phyloP scores from a whole-genome alignment of 371 early-diverging fungal genomes.

The Zopfochytrium polystomum region DNA sequence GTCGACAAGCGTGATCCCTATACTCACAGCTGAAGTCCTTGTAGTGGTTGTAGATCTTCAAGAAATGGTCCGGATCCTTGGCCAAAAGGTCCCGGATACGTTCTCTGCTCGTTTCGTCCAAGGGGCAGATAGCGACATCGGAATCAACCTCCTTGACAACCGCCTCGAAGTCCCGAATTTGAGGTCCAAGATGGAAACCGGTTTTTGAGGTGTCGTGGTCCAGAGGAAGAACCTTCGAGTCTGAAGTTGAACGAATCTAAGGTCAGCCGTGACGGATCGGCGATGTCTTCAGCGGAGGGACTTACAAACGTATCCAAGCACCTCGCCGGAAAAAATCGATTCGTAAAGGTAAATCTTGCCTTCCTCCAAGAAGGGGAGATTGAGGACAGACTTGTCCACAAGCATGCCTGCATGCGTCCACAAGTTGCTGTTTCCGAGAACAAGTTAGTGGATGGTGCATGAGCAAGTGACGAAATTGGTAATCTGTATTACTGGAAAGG shows the following conservation, averaged over 20 bases:
- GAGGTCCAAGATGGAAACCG: conserved; percentile 28
- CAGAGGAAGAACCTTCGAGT: conserved; percentile 26
- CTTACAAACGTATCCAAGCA: conserved; percentile 19
- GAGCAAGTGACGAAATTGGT: conserved; percentile 8
- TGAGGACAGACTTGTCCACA: conserved; percentile 28
- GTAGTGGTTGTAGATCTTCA: conserved; percentile 23
- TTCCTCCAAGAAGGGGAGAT: conserved; percentile 27
- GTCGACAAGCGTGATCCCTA: neutral
- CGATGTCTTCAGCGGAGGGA: neutral
- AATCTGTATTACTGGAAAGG: no score
- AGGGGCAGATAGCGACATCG: conserved; percentile 30
- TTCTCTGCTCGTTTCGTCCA: conserved; percentile 7
- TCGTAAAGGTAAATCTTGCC: conserved; percentile 39
- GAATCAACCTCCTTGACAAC: conserved; percentile 23
- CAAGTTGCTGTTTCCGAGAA: neutral
- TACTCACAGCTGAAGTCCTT: conserved; percentile 17
- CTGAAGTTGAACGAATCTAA: neutral
- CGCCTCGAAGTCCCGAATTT: conserved; percentile 25
- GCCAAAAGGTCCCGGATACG: conserved; percentile 4
- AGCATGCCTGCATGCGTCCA: conserved; percentile 33
- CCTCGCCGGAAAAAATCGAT: conserved; percentile 29
- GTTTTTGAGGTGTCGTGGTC: conserved; percentile 12
- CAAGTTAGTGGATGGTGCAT: neutral
- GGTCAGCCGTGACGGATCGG: neutral
- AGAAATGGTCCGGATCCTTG: conserved; percentile 4